phyloP scores from a whole-genome alignment of 1,284 basidiomycete species.

The Schizophyllum commune region DNA sequence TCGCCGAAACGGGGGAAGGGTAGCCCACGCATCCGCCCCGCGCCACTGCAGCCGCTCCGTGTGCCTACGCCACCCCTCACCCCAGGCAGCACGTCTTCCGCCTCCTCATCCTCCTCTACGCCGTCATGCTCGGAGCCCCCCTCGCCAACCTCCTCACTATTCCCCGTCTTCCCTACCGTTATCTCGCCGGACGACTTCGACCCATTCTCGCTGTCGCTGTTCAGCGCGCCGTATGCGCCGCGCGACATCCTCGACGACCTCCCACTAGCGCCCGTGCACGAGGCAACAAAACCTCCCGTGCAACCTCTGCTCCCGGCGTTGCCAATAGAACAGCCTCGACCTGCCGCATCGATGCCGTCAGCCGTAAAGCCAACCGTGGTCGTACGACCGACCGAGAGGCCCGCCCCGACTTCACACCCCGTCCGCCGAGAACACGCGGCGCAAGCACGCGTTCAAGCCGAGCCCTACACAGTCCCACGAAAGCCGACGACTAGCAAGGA shows the following conservation, averaged over 20 bases:
- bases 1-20: background rate
- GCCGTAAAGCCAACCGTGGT: background rate
- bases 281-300: background rate
- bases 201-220: background rate
- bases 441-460: background rate
- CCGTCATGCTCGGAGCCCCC: background rate
- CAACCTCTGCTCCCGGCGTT: background rate
- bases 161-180: background rate
- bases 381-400: background rate
- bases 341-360: background rate
- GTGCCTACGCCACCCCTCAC: background rate
- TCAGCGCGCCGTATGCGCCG: background rate
- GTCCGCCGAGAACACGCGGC: background rate
- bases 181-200: background rate
- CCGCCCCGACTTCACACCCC: background rate
- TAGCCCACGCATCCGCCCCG: background rate
- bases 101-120: background rate
- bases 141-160: background rate
- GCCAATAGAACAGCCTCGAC: background rate
- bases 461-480: background rate
- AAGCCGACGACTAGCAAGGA: background rate
- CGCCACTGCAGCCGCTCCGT: background rate
- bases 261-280: background rate
- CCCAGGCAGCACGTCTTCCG: background rate
- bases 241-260: background rate